Base-by-base conservation (phyloP, 208 protist species). In the Endotrypanum monterogeii region DNA sequence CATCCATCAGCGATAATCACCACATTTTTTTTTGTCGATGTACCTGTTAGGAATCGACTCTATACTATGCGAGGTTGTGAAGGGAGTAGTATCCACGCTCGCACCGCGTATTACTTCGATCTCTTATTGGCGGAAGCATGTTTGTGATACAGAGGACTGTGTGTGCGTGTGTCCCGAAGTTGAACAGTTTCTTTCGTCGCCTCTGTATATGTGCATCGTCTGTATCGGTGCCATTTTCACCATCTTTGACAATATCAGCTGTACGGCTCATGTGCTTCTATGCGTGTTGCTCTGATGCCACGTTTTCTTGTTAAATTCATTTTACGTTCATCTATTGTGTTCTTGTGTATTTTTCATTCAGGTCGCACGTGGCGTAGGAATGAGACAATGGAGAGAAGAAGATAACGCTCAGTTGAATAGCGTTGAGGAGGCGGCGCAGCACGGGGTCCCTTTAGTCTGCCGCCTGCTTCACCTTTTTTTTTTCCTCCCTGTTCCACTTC, bases 311-410 rank as follows among this genome's bases (percentile, higher is more conserved):
- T 35, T 25, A 11, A 63, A 54, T 16, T 52, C 60, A 57, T 18
- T 62, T 63, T 28, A 58, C 30, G 39, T 60, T 54, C 50, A 41
- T 46, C 54, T 44, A n/a, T 69, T 70, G 14, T 46, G 30, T 16
- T 68, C 44, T 52, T 68, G 12, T 54, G 44, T 25, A n/a, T 68
- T 12, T n/a, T 65, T 23, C 4, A 35, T 58, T 48, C 18, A n/a
- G 23, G 57, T 23, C 18, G 37, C 37, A 48, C 35, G 60, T 25
- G 37, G 60, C 23, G 60, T 44, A 28, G 32, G 37, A 30, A 30
- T 48, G 23, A 9, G 3, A 9, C 32, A 48, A 4, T 46, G 32
- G 37, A 44, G 20, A 44, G 5, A 11, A 32, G 7, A 5, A 39
- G 60, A 65, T 48, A 7, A n/a, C 8, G 25, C 18, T 46, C 32